Percentiles rank a stretch among this genome's conserved stretches.
Evolutionary conservation across 441 rosid species (phyloP).

Genomic region (Populus hybrid): DNA sequence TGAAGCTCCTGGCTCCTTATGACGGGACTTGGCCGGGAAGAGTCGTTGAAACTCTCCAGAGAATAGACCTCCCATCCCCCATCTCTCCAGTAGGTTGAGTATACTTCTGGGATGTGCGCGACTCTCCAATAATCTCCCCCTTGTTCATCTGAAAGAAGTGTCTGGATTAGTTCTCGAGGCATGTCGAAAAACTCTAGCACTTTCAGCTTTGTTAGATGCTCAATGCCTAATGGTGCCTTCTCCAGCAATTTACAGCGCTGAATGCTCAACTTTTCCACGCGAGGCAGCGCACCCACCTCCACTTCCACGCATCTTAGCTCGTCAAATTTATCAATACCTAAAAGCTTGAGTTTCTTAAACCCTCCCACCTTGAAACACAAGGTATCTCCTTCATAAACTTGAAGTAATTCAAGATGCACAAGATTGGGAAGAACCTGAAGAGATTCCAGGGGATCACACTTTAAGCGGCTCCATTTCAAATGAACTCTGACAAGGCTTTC

Average conservation of each 20-base stretch:
- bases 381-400: constrained; percentile 27
- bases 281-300: constrained; percentile 29
- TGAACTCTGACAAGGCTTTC: constrained; percentile 24
- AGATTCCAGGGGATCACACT: constrained; percentile 24
- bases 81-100: constrained; percentile 33
- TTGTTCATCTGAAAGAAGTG: constrained; percentile 14
- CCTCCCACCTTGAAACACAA: constrained; percentile 28
- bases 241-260: constrained; percentile 22
- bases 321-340: constrained; percentile 30
- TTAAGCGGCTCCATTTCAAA: constrained; percentile 31
- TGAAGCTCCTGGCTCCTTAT: constrained; percentile 8
- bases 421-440: constrained; percentile 36
- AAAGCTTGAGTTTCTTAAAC: constrained; percentile 30
- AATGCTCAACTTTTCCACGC: constrained; percentile 21
- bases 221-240: constrained; percentile 33
- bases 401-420: constrained; percentile 29
- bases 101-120: constrained; percentile 31
- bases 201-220: constrained; percentile 25
- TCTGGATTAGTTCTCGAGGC: constrained; percentile 26
- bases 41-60: constrained; percentile 19
- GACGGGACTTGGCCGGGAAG: constrained; percentile 12
- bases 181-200: constrained; percentile 30
- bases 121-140: constrained; percentile 26
- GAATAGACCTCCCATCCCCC: constrained; percentile 34
- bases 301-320: constrained; percentile 21